Evolutionary conservation across 2,329 filamentous ascomycete species (phyloP).

Genomic region (Cercospora sp.): DNA sequence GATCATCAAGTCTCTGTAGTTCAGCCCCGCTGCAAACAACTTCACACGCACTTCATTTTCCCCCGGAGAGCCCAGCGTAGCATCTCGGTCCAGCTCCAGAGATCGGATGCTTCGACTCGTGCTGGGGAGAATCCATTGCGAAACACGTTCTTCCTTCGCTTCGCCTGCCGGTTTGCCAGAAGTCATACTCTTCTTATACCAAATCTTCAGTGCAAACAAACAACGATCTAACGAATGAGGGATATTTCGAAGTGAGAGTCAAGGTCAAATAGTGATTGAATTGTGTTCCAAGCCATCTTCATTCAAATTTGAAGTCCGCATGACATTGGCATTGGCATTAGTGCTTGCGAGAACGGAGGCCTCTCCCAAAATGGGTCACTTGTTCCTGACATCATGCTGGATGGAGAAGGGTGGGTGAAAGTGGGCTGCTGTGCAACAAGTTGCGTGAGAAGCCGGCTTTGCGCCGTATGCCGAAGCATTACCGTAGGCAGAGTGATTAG

Average conservation of each 20-base stretch:
- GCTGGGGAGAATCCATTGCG: not conserved
- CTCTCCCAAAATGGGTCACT: not conserved
- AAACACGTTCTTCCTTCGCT: not conserved
- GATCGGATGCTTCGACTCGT: slow-evolving; percentile 20
- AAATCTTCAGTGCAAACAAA: too few relatives aligned
- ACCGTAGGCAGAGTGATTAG: not conserved
- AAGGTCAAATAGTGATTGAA: not conserved
- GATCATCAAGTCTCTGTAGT: slow-evolving; percentile 48
- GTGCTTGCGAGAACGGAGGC: not conserved
- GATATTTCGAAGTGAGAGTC: too few relatives aligned
- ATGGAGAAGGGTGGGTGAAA: not conserved
- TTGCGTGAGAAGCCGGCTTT: not conserved
- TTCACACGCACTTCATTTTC: slow-evolving; percentile 26
- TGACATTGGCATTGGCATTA: not conserved
- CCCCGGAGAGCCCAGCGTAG: slow-evolving; percentile 23
- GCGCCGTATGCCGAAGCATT: not conserved
- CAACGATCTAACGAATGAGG: too few relatives aligned
- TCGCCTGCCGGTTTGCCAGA: not conserved
- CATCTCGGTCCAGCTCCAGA: slow-evolving; percentile 23
- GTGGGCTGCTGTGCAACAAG: not conserved
- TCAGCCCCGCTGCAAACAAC: slow-evolving; percentile 45
- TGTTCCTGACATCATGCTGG: not conserved
- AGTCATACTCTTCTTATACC: not conserved
- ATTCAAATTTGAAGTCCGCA: not conserved
- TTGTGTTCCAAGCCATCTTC: not conserved